Conservation (phyloP, 768 basidiomycete genomes). For the Gymnopilus dilepis region DNA sequence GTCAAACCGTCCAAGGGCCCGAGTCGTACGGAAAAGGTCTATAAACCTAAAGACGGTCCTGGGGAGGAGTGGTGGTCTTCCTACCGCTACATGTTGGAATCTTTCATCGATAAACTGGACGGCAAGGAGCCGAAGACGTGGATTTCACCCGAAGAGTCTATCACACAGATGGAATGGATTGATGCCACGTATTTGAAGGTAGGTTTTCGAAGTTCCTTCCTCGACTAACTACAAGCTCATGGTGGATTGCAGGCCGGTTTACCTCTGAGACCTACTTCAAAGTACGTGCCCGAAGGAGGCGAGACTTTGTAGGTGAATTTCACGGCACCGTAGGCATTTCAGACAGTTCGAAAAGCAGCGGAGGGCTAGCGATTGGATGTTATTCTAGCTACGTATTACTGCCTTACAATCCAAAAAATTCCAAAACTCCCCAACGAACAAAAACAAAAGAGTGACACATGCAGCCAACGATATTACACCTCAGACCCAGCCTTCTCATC, state of each 20-base stretch:
- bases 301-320: neutral
- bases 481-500: neutral
- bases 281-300: neutral
- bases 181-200: slow-evolving; percentile 44
- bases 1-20: slow-evolving; percentile 39
- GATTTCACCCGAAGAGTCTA: slow-evolving; percentile 41
- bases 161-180: slow-evolving; percentile 43
- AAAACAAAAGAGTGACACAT: neutral
- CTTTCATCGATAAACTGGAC: slow-evolving; percentile 61
- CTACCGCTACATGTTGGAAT: slow-evolving; percentile 61
- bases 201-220: neutral
- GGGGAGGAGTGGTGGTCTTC: slow-evolving; percentile 68
- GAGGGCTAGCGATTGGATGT: too few relatives aligned
- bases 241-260: slow-evolving; percentile 1
- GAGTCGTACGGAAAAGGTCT: slow-evolving; percentile 47
- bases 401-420: too few relatives aligned
- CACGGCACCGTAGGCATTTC: too few relatives aligned
- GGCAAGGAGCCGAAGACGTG: slow-evolving; percentile 53
- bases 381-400: too few relatives aligned
- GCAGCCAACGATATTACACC: neutral
- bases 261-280: slow-evolving; percentile 6
- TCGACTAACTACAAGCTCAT: neutral
- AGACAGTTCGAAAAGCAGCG: too few relatives aligned
- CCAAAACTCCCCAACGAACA: too few relatives aligned
- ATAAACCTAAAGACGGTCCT: slow-evolving; percentile 46